Evolutionary conservation across 805 yeast species (phyloP).

Genomic region (Suhomyces vadensis): DNA sequence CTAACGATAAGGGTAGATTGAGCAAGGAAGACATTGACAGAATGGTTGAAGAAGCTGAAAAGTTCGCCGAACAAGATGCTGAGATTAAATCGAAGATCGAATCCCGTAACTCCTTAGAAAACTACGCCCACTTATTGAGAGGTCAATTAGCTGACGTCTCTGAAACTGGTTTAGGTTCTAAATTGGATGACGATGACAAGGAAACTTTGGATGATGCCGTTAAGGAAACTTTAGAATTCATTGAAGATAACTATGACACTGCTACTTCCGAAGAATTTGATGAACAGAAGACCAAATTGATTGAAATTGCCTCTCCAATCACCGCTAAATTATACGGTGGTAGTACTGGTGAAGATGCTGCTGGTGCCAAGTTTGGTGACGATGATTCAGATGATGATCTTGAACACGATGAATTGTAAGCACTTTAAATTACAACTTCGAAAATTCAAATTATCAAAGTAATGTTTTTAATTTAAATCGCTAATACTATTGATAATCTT

Average conservation of each 20-base stretch:
- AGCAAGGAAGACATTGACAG: constrained; percentile 95
- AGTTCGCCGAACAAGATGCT: constrained; percentile 56
- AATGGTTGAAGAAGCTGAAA: constrained; percentile 98
- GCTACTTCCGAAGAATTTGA: constrained; percentile 93
- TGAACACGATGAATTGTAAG: constrained; percentile 47
- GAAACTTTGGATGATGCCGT: constrained; percentile 85
- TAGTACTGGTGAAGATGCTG: constrained; percentile 48
- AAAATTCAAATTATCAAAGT: constrained; percentile 3
- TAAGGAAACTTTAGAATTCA: constrained; percentile 82
- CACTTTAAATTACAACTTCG: constrained; percentile 1
- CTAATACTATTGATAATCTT: constrained; percentile 5
- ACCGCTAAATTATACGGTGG: constrained; percentile 72
- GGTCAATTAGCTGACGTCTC: constrained; percentile 41
- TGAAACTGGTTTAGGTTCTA: constrained; percentile 60
- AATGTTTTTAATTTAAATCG: not conserved
- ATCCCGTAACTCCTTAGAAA: constrained; percentile 46
- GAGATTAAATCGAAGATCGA: constrained; percentile 46
- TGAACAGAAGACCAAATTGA: constrained; percentile 83
- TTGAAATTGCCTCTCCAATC: constrained; percentile 85
- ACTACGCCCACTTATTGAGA: constrained; percentile 49
- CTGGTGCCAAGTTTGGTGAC: constrained; percentile 40
- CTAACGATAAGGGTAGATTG: constrained; percentile 98
- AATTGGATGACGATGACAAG: constrained; percentile 87
- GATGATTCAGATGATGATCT: constrained; percentile 46
- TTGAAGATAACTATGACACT: constrained; percentile 80